Percentiles rank a stretch among this genome's conserved stretches.
phyloP scores from a whole-genome alignment of 208 protist genomes.

The Leishmania arabica region DNA sequence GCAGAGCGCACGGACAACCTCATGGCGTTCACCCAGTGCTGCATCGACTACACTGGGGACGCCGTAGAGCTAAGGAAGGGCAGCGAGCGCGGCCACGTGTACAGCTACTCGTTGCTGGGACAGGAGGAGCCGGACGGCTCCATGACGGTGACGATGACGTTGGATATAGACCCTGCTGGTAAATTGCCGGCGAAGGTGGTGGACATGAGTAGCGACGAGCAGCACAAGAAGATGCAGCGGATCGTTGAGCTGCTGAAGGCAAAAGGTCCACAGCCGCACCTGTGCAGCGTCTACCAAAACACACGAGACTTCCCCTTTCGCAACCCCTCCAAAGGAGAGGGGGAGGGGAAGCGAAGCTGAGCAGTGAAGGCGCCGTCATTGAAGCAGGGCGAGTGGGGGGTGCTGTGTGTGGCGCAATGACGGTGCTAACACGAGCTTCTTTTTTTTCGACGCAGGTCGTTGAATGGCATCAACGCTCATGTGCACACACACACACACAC shows the following conservation, averaged over 20 bases:
- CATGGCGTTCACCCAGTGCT: slow-evolving; percentile 44
- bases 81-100: slow-evolving; percentile 23
- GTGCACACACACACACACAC: background rate
- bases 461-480: background rate
- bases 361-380: background rate
- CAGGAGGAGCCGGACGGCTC: slow-evolving; percentile 53
- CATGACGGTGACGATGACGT: slow-evolving; percentile 37
- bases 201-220: slow-evolving; percentile 31
- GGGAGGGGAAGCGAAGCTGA: background rate
- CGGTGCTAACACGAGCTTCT: background rate
- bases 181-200: slow-evolving; percentile 36
- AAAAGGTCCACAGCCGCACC: slow-evolving; percentile 8
- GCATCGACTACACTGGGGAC: slow-evolving; percentile 32
- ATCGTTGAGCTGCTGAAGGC: slow-evolving; percentile 22
- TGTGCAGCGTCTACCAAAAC: slow-evolving; percentile 27
- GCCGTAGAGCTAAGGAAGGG: slow-evolving; percentile 20
- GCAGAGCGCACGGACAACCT: slow-evolving; percentile 7
- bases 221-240: slow-evolving; percentile 33
- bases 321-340: background rate
- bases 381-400: background rate
- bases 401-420: background rate
- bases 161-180: slow-evolving; percentile 41
- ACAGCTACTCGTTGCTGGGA: slow-evolving; percentile 37
- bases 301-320: slow-evolving; percentile 23
- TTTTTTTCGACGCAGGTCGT: background rate